Evolutionary conservation across 345 rosid species (phyloP), one percentile per base, ranked within the genome.

Genomic region (Excoecaria cochinchinensis): DNA sequence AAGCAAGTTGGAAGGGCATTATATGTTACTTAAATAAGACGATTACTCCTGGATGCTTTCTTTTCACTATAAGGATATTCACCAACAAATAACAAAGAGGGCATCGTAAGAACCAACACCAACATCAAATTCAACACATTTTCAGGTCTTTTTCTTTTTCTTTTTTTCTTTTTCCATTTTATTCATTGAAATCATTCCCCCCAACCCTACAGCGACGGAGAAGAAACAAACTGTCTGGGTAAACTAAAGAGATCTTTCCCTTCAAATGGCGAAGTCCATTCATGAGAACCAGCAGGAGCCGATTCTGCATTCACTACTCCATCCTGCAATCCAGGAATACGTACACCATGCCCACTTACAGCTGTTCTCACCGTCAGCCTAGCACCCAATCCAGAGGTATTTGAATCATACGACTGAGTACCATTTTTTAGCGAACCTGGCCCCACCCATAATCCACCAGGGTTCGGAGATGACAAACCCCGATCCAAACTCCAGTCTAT

Each of bases 231-330:
- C 89, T 85, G 91, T 82, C 93, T 91, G 47, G 98, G 90, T 84
- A 94, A 81, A 79, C 91, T 87, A 87, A 94, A 90, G n/a, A 94
- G 87, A 82, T 94, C 98, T 67, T 86, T 85, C 81, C 90, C 98
- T 82, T 87, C 97, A 76, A 94, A 94, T 7, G 98, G 98, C 4
- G 98, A 94, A 5, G 90, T 88, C 98, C 98, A 94, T 24, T 91
- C 98, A 16, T 77, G 87, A 9, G 91, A 82, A 25, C 84, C 83
- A 1, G 86, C 78, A 9, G 87, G 70, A 36, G 88, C 70, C 57
- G 89, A 67, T 76, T 90, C 93, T 0, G 76, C 73, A 17, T 36
- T 73, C 10, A 74, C 75, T 63, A 74, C 82, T 25, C 78, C 81
- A 40, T 89, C 88, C 76, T 80, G 87, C 70, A 86, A 78, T 77